phyloP scores from a whole-genome alignment of 2,329 filamentous ascomycete genomes.

The Bipolaris zeicola region DNA sequence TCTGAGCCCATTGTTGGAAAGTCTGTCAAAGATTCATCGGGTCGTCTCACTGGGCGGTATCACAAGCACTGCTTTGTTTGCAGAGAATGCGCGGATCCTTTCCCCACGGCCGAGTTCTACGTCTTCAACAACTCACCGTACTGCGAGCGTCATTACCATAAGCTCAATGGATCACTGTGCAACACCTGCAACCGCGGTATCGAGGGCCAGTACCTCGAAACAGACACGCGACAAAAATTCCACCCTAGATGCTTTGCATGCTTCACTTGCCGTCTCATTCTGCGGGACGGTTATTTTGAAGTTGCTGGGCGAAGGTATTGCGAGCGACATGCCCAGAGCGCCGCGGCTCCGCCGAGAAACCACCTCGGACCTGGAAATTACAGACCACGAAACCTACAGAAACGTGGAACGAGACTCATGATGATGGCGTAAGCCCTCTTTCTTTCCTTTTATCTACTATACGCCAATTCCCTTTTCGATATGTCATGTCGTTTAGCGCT shows the following conservation, averaged over 20 bases:
- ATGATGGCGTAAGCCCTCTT: conserved; percentile 51
- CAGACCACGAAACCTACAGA: conserved; percentile 51
- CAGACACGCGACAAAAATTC: conserved; percentile 76
- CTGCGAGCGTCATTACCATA: conserved; percentile 91
- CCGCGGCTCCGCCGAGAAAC: conserved; percentile 49
- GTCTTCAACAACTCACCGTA: conserved; percentile 86
- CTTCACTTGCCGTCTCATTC: conserved; percentile 72
- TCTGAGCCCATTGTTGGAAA: conserved; percentile 80
- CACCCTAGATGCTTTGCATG: conserved; percentile 89
- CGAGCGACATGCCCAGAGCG: conserved; percentile 78
- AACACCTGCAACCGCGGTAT: conserved; percentile 80
- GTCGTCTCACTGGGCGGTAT: conserved; percentile 87
- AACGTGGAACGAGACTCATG: conserved; percentile 57
- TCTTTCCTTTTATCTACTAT: not conserved
- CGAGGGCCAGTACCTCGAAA: conserved; percentile 91
- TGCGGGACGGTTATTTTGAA: conserved; percentile 90
- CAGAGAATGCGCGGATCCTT: conserved; percentile 78
- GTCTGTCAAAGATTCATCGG: conserved; percentile 91
- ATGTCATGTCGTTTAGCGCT: conserved; percentile 19
- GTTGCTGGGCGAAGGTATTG: conserved; percentile 81
- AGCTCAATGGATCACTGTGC: conserved; percentile 86
- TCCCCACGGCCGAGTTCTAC: conserved; percentile 89
- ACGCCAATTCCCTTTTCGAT: conserved; percentile 1
- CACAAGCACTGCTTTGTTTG: conserved; percentile 96
- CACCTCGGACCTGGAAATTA: conserved; percentile 47